Conservation (phyloP, 2,329 filamentous ascomycete species). For the Berkeleyomyces basicola region DNA sequence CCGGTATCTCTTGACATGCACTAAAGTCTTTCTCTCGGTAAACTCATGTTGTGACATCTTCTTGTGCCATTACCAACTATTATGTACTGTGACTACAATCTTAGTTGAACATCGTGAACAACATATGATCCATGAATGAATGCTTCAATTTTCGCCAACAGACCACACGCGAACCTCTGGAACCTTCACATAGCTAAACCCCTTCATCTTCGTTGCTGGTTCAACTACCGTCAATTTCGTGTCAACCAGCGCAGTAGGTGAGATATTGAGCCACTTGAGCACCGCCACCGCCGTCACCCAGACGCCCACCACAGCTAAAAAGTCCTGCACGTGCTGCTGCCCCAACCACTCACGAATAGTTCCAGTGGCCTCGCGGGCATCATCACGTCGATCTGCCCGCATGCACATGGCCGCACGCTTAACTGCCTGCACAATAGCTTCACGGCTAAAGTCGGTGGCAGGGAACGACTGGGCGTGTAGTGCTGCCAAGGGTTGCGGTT, state of each 20-base stretch:
- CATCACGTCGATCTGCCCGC: background rate
- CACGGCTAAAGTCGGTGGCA: background rate
- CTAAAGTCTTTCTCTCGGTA: background rate
- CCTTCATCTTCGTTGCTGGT: background rate
- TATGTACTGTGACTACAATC: background rate
- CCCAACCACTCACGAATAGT: background rate
- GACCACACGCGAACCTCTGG: background rate
- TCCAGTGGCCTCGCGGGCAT: background rate
- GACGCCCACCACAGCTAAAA: background rate
- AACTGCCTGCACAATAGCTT: background rate
- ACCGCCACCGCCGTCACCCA: background rate
- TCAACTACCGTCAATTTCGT: background rate
- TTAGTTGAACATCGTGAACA: too few relatives aligned
- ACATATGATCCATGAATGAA: too few relatives aligned
- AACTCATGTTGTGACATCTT: background rate
- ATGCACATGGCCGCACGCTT: background rate
- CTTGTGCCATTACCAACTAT: background rate
- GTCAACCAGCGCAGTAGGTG: background rate
- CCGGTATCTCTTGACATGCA: background rate
- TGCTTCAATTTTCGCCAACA: background rate
- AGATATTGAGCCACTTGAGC: background rate
- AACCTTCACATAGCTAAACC: conserved; percentile 5
- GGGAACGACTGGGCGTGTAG: background rate
- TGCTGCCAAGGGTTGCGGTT: background rate
- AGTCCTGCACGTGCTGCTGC: background rate